Conservation (phyloP, 1,139 yeast genomes). For the Sugiyamaella castrensis region DNA sequence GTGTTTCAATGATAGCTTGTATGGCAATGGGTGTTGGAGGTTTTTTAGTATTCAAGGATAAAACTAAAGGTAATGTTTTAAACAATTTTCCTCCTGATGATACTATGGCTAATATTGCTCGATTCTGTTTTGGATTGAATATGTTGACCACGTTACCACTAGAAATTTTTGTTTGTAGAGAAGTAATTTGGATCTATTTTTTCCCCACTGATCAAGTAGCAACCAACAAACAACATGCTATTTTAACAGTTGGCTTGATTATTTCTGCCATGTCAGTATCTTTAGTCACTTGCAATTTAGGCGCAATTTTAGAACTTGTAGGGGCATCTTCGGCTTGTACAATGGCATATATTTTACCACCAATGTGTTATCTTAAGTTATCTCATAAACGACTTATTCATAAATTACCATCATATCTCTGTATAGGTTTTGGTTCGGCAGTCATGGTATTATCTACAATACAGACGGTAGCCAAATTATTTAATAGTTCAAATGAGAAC, state of each 20-base stretch:
- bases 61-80: slow-evolving; percentile 80
- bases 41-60: slow-evolving; percentile 66
- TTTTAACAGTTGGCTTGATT: slow-evolving; percentile 66
- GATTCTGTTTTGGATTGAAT: slow-evolving; percentile 88
- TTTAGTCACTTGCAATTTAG: slow-evolving; percentile 79
- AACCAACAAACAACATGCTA: slow-evolving; percentile 45
- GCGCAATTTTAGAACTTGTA: slow-evolving; percentile 81
- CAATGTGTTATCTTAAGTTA: slow-evolving; percentile 71
- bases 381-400: slow-evolving; percentile 50
- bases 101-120: slow-evolving; percentile 67
- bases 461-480: slow-evolving; percentile 61
- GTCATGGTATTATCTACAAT: slow-evolving; percentile 78
- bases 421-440: slow-evolving; percentile 66
- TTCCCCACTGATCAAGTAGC: slow-evolving; percentile 31
- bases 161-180: slow-evolving; percentile 86
- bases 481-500: slow-evolving; percentile 42
- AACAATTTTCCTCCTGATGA: slow-evolving; percentile 82
- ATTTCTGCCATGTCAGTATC: slow-evolving; percentile 72
- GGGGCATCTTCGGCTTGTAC: slow-evolving; percentile 93
- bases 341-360: slow-evolving; percentile 91
- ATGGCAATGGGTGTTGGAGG: slow-evolving; percentile 80
- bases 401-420: slow-evolving; percentile 54
- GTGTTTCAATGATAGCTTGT: slow-evolving; percentile 77
- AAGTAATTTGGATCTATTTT: slow-evolving; percentile 69
- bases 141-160: slow-evolving; percentile 93